Conservation (phyloP, 2,329 filamentous ascomycete species). For the Elsinoe fawcettii region DNA sequence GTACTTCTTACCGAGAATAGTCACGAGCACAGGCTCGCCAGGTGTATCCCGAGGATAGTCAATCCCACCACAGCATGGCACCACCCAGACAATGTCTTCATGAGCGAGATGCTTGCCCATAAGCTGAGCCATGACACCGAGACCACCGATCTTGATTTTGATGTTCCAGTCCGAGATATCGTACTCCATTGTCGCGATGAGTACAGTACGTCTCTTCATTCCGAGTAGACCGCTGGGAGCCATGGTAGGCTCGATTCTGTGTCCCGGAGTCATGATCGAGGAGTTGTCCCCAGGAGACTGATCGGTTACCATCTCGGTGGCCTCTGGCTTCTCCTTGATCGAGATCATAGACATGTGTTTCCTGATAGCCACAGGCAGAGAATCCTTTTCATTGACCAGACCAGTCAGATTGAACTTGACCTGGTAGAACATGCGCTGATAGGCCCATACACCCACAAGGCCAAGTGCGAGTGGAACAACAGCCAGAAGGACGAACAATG, state of each 20-base stretch:
- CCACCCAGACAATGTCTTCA: constrained; percentile 54
- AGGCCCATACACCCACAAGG: constrained; percentile 45
- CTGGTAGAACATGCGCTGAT: constrained; percentile 55
- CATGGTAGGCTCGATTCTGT: constrained; percentile 3
- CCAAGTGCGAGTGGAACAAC: constrained; percentile 47
- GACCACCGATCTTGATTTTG: constrained; percentile 63
- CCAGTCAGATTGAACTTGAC: constrained; percentile 57
- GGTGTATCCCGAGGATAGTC: constrained; percentile 54
- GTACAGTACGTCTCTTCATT: constrained; percentile 44
- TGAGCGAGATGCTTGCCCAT: constrained; percentile 60
- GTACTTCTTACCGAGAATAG: constrained; percentile 53
- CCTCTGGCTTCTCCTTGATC: neutral
- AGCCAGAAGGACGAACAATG: constrained; percentile 48
- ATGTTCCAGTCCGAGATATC: constrained; percentile 63
- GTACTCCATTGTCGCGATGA: constrained; percentile 66
- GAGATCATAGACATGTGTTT: constrained; percentile 4
- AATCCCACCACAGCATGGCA: constrained; percentile 51
- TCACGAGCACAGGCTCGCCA: constrained; percentile 55
- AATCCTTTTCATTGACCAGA: constrained; percentile 41
- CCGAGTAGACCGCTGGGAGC: neutral
- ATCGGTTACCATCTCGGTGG: neutral
- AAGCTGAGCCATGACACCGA: constrained; percentile 62
- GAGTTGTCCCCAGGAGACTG: neutral
- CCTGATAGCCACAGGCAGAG: neutral
- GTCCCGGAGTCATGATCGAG: neutral